These are phyloP conservation scores for Boletus pseudo-olivaceus DNA, from an alignment of 768 basidiomycete species.

Conservation along the genomic window DNA sequence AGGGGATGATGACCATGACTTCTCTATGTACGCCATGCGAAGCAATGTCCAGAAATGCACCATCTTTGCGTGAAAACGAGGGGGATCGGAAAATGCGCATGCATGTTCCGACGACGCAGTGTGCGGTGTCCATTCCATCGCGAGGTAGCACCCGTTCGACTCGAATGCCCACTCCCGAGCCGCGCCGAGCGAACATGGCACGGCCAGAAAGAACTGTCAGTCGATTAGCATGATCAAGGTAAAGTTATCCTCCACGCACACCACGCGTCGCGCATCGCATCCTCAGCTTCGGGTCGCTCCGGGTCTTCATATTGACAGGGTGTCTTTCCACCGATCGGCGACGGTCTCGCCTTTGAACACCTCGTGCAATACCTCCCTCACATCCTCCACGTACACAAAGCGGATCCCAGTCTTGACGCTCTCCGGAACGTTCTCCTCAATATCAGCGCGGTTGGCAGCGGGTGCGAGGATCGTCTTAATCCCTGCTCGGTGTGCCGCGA, in stretches of 20 bases:
- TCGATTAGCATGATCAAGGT: background rate
- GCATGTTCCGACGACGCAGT: background rate
- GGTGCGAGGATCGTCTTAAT: constrained; percentile 91
- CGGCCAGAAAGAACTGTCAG: background rate
- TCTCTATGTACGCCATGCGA: background rate
- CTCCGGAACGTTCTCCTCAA: constrained; percentile 95
- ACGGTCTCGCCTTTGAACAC: constrained; percentile 69
- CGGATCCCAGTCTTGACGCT: constrained; percentile 94
- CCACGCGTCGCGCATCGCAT: background rate
- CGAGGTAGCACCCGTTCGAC: background rate
- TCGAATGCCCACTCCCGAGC: background rate
- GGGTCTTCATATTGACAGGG: constrained; percentile 34
- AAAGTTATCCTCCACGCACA: background rate
- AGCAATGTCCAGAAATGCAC: background rate
- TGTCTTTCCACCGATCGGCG: constrained; percentile 66
- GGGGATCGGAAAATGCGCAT: background rate
- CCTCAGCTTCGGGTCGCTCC: background rate
- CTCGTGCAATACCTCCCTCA: constrained; percentile 83
- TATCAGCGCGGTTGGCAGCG: constrained; percentile 85
- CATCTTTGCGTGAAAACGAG: background rate
- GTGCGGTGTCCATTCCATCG: background rate
- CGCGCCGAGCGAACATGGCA: background rate
- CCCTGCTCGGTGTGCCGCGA: constrained; percentile 94
- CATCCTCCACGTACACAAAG: constrained; percentile 94
- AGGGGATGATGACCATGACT: too few species aligned